Base-by-base conservation (phyloP, 2,329 filamentous ascomycete species). In the Arachnopeziza araneosa region DNA sequence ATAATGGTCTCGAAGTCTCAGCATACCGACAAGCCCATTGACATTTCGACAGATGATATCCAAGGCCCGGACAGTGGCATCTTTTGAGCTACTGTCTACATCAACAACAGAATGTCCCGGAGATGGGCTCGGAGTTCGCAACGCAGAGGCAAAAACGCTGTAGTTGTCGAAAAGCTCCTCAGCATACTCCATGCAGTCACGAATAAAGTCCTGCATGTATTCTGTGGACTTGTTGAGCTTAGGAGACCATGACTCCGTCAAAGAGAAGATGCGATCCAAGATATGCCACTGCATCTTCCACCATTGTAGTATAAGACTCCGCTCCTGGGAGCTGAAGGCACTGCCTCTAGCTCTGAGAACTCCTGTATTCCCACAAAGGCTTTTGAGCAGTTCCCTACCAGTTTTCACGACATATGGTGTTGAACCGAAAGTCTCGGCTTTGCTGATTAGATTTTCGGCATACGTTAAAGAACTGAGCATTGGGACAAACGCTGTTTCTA, bases 151-250 rank as follows among this genome's bases (percentile, higher is more conserved):
- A 64, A 99, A 86, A 60, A 97, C 83, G 55, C 86, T 87, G 72
- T 96, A 95, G 67, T 96, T 87, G 50, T 90, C 87, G 70, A 98
- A 90, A 1, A 96, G 81, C 44, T 84, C 82, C 70, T 96, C 90
- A 0, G 93, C 93, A 70, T 96, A 90, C 68, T 98, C 91, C 84
- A 99, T 99, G 17, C 90, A 90, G 71, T 96, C 91, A 66, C 95
- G 87, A 71, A 93, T 97, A 69, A 98, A 97, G 60, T 96, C 87
- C 68, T 92, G 88, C 90, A 99, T 93, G 57, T 84, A 79, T 22
- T 64, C 57, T 73, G 59, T 79, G 75, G 59, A 76, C 54, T 80
- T 82, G 60, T 85, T 78, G n/a, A 90, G 76, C 54, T 66, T 63
- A 48, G 63, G 78, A 64, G 91, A 91, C 95, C 95, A 99, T 12